Conservation (phyloP, 2,329 filamentous ascomycete genomes). For the Chaetothyriales sp. region DNA sequence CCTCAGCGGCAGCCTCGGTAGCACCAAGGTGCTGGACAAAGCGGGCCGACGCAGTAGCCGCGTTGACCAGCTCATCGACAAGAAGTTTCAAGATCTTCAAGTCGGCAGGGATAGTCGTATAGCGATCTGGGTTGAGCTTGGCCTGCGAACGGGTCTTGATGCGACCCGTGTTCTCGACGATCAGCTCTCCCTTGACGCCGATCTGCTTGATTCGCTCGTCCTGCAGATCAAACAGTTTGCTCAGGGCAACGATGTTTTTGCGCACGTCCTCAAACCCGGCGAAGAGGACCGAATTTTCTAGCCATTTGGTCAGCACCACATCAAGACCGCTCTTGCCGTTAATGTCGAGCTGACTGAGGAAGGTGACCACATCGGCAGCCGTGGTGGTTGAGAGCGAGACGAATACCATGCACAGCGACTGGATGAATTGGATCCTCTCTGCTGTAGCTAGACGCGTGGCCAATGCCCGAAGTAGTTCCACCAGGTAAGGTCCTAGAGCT, state of each 20-base stretch:
- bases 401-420: constrained; percentile 90
- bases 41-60: constrained; percentile 41
- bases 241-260: constrained; percentile 88
- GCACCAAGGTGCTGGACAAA: constrained; percentile 35
- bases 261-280: constrained; percentile 96
- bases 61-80: constrained; percentile 75
- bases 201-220: constrained; percentile 66
- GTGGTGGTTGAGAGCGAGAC: constrained; percentile 74
- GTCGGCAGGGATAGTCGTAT: constrained; percentile 70
- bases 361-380: constrained; percentile 78
- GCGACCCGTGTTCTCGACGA: constrained; percentile 59
- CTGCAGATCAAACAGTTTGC: constrained; percentile 76
- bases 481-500: constrained; percentile 74
- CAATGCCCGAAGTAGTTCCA: constrained; percentile 76
- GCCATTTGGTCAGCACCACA: constrained; percentile 84
- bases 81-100: constrained; percentile 95
- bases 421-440: constrained; percentile 75
- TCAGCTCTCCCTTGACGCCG: constrained; percentile 79
- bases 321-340: constrained; percentile 62
- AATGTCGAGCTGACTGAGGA: constrained; percentile 72
- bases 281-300: constrained; percentile 93
- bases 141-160: constrained; percentile 93
- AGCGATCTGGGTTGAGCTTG: constrained; percentile 76
- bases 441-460: constrained; percentile 71
- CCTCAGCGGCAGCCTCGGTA: constrained; percentile 44